A percentile compares a stretch with the other conserved stretches of the same genome.
Evolutionary conservation across 768 basidiomycete genomes (phyloP).

Genomic region (Suillus weaverae): DNA sequence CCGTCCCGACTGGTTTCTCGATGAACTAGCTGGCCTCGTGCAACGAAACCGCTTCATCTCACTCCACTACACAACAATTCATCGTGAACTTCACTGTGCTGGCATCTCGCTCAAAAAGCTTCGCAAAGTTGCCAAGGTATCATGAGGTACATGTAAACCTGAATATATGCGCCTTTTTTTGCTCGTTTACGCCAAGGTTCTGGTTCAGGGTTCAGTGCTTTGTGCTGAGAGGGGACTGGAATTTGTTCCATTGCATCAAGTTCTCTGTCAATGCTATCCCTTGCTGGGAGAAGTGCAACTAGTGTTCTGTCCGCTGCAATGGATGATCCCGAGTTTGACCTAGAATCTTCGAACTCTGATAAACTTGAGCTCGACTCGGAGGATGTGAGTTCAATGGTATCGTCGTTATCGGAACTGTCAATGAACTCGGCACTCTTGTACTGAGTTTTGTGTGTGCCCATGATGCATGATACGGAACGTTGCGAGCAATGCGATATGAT

Average conservation of each 20-base stretch:
- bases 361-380: too few relatives aligned
- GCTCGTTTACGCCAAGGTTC: neutral
- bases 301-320: too few relatives aligned
- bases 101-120: slow-evolving; percentile 32
- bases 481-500: neutral
- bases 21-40: slow-evolving; percentile 27
- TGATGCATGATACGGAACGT: too few relatives aligned
- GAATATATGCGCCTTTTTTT: slow-evolving; percentile 11
- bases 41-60: slow-evolving; percentile 26
- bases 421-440: slow-evolving; percentile 4
- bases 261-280: slow-evolving; percentile 4
- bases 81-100: slow-evolving; percentile 27
- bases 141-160: neutral
- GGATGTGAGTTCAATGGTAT: neutral
- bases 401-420: neutral
- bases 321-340: too few relatives aligned
- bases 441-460: neutral
- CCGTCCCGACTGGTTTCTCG: slow-evolving; percentile 35
- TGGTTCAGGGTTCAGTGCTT: too few relatives aligned
- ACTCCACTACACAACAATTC: slow-evolving; percentile 35
- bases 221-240: too few relatives aligned
- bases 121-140: slow-evolving; percentile 26
- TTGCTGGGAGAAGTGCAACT: neutral
- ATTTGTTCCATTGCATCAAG: neutral
- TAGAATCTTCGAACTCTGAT: too few relatives aligned